Base-by-base conservation (phyloP, 495 filamentous ascomycete species). In the Trichocladium antarcticum region DNA sequence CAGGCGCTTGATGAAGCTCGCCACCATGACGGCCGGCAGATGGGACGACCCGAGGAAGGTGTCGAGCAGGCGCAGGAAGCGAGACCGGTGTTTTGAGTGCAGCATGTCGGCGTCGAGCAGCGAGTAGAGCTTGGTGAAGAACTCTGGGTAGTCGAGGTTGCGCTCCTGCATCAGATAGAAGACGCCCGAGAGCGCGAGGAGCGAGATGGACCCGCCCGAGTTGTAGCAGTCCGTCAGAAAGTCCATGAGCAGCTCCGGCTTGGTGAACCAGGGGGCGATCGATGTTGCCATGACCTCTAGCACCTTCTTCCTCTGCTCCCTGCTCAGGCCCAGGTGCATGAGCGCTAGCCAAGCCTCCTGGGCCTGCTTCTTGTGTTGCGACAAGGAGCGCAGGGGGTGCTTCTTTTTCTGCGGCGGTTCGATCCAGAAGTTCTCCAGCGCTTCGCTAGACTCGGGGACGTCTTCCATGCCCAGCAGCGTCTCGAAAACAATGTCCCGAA, bases 91-190 rank as follows among this genome's bases (percentile, higher is more conserved):
- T 64, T 89, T 89, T 31, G 88, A 92, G 64, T 99, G 89, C 17
- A 99, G 72, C 5, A 97, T 75, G 31, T 86, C 79, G 15, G 79
- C 75, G 62, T 95, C 84, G 6, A 97, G 74, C 12, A 97, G 73
- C 0, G 87, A 90, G 67, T 99, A 99, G 6, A 99, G 76, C 61
- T 95, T 96, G 27, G 73, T 66, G 70, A 90, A 99, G 74, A 99
- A 99, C 22, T 81, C 77, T 0, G 92, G 93, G 67, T 97, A 97
- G 67, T 97, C 93, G 31, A 99, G 75, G 62, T 99, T 97, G 56
- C 85, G 85, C 56, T 85, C 79, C 55, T 85, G 82, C 47, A 97
- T 95, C 34, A 99, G 80, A 60, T 95, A 88, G 71, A 94, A 99
- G 17, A 99, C 79, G 34, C 92, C 90, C 5, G 88, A 93, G 0